Evolutionary conservation across 768 basidiomycete species (phyloP).

Genomic region (Pisolithus sp.): DNA sequence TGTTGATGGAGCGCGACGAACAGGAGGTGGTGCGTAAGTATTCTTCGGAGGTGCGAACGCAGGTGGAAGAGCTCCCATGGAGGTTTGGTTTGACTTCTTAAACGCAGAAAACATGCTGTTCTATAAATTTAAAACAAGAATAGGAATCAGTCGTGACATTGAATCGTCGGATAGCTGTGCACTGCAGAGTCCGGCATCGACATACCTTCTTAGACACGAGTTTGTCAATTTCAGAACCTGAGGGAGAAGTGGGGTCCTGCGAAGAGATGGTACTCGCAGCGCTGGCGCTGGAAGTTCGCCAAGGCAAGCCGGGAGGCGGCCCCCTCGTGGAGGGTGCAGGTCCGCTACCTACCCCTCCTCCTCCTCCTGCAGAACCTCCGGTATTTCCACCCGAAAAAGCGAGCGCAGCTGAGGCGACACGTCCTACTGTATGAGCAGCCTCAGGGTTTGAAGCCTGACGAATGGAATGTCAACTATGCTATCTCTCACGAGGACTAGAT

Average conservation of each 20-base stretch:
- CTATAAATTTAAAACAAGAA: constrained; percentile 1
- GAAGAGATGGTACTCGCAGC: constrained; percentile 21
- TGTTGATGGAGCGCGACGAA: constrained; percentile 26
- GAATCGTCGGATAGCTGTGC: constrained; percentile 17
- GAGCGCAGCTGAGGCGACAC: constrained; percentile 52
- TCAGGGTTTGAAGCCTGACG: constrained; percentile 36
- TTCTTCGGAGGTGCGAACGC: constrained; percentile 40
- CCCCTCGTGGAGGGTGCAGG: not conserved
- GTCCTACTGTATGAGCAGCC: constrained; percentile 38
- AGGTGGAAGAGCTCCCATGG: constrained; percentile 31
- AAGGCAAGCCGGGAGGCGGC: constrained; percentile 12
- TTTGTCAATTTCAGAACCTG: constrained; percentile 20
- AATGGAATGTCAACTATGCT: not conserved
- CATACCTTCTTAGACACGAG: constrained; percentile 23
- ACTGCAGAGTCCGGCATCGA: constrained; percentile 17
- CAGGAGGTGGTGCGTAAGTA: constrained; percentile 48
- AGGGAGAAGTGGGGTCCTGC: constrained; percentile 8
- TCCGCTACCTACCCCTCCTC: not conserved
- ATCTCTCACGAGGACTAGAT: not conserved
- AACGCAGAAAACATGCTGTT: constrained; percentile 17
- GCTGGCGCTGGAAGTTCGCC: constrained; percentile 6
- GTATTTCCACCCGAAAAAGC: constrained; percentile 29
- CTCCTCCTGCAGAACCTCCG: not conserved
- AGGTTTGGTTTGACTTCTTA: constrained; percentile 30
- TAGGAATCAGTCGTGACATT: not conserved